Evolutionary conservation across 495 filamentous ascomycete genomes (phyloP).

Genomic region (Podospora bellae-mahoneyi): DNA sequence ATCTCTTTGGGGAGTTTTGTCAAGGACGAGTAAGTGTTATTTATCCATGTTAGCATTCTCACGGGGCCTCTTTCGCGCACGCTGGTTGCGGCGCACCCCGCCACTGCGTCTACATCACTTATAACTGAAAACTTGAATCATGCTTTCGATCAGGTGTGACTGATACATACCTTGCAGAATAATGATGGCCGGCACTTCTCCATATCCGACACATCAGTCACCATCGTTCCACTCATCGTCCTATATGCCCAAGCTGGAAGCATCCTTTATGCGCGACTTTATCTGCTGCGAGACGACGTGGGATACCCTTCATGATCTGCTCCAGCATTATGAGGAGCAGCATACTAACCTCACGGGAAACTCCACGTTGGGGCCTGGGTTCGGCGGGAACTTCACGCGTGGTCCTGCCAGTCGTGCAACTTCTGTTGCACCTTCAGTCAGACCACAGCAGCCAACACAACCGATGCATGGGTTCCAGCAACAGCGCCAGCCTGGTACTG

Average conservation of each 20-base stretch:
- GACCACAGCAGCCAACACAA: conserved; percentile 28
- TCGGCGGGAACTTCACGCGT: conserved; percentile 23
- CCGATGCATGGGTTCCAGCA: conserved; percentile 39
- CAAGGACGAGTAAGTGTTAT: conserved; percentile 84
- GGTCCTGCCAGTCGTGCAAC: conserved; percentile 28
- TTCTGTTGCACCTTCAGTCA: conserved; percentile 24
- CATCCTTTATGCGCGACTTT: conserved; percentile 95
- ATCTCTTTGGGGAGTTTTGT: conserved; percentile 96
- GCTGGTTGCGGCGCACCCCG: conserved; percentile 10
- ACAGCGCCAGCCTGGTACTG: conserved; percentile 33
- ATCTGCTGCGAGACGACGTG: conserved; percentile 84
- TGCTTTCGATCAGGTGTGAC: conserved; percentile 21
- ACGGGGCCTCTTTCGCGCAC: too few species aligned
- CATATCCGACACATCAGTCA: conserved; percentile 76
- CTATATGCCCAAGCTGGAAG: conserved; percentile 95
- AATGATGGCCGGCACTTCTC: conserved; percentile 94
- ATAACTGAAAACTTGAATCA: not conserved
- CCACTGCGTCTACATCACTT: conserved; percentile 13
- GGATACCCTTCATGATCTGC: conserved; percentile 85
- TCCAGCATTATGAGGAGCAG: conserved; percentile 94
- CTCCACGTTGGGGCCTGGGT: conserved; percentile 21
- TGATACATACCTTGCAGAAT: conserved; percentile 58
- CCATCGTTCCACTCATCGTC: conserved; percentile 96
- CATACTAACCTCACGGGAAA: conserved; percentile 55
- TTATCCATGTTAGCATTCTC: not conserved